Conservation (phyloP, 345 rosid genomes). For the Psidium friedrichsthalianum region DNA sequence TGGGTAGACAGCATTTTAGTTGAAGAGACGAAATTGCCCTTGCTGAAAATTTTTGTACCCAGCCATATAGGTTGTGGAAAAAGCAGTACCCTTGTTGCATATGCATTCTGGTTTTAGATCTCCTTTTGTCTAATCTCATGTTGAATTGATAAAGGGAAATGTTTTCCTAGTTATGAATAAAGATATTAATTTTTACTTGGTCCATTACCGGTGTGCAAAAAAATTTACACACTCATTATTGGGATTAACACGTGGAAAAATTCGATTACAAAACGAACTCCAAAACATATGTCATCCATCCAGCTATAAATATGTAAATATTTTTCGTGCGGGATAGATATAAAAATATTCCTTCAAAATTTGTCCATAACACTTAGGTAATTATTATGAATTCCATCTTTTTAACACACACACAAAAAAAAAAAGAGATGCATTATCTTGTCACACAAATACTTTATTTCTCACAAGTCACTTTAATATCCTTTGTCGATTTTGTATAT, state of each 20-base stretch:
- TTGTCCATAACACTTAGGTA: not conserved
- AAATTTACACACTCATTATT: not conserved
- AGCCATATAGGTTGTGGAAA: not conserved
- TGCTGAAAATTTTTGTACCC: not conserved
- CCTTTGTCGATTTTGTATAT: not conserved
- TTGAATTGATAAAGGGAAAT: not conserved
- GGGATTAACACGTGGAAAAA: rapidly evolving
- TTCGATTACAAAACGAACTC: not conserved
- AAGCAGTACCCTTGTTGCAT: not conserved
- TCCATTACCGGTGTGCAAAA: not conserved
- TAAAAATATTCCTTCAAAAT: not conserved
- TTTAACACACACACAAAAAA: not conserved
- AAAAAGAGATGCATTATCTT: not conserved
- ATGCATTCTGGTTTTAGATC: not conserved
- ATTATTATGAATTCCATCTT: not conserved
- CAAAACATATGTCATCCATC: not conserved
- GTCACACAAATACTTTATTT: not conserved
- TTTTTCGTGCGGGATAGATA: rapidly evolving
- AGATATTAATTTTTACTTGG: not conserved
- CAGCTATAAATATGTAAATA: not conserved
- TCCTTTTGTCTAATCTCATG: not conserved
- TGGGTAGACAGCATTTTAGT: not conserved
- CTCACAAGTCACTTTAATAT: not conserved
- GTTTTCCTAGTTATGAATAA: not conserved
- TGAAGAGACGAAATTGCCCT: not conserved